A percentile compares a stretch with the other conserved stretches of the same genome.
Evolutionary conservation across 345 rosid genomes (phyloP).

Genomic region (Eucalyptus grandis): DNA sequence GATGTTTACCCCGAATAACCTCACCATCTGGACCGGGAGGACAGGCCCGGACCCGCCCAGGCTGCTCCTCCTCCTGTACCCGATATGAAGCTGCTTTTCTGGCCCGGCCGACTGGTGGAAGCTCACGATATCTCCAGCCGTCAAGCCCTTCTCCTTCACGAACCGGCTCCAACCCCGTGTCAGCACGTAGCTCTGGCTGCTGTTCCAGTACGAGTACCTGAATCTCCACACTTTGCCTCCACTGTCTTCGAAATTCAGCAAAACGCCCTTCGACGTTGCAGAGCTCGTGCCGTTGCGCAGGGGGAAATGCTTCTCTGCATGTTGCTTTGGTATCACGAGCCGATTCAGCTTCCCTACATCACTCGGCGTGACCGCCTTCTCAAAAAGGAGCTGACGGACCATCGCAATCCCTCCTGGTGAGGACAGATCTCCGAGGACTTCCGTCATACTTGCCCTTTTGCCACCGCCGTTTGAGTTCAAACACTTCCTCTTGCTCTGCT

Average conservation of each 20-base stretch:
- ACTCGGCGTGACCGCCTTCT: constrained; percentile 54
- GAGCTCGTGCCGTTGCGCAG: constrained; percentile 19
- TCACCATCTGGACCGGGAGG: constrained; percentile 38
- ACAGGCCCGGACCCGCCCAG: neutral
- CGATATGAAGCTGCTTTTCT: constrained; percentile 61
- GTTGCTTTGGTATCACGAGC: constrained; percentile 48
- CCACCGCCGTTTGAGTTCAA: constrained; percentile 15
- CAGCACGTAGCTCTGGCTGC: constrained; percentile 90
- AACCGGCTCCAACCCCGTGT: constrained; percentile 97
- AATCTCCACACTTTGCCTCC: constrained; percentile 85
- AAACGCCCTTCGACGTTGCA: constrained; percentile 31
- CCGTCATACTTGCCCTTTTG: neutral
- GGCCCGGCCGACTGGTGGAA: constrained; percentile 74
- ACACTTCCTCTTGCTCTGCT: constrained; percentile 50
- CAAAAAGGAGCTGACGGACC: constrained; percentile 11
- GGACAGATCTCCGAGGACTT: neutral
- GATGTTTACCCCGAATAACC: constrained; percentile 20
- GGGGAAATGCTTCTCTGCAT: constrained; percentile 78
- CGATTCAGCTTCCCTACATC: constrained; percentile 62
- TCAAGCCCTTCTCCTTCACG: constrained; percentile 71
- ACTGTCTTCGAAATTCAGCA: constrained; percentile 62
- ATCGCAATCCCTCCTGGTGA: neutral
- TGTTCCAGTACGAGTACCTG: constrained; percentile 93
- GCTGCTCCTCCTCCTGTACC: constrained; percentile 30
- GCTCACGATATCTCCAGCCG: constrained; percentile 75